phyloP scores from a whole-genome alignment of 1,139 yeast genomes.

The Candida labiduridarum region DNA sequence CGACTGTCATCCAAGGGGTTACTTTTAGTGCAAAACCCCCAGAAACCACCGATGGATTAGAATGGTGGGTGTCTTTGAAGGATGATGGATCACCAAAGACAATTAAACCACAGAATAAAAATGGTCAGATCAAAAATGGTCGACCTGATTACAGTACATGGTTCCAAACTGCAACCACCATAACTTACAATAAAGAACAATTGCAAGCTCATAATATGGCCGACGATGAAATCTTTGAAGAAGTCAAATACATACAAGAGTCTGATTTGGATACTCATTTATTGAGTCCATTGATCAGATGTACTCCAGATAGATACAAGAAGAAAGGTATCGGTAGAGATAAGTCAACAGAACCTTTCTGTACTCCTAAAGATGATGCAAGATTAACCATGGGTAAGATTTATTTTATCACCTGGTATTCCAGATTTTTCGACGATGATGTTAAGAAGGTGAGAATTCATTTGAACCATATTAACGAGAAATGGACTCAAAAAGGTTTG shows the following conservation, averaged over 20 bases:
- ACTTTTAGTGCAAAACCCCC: conserved; percentile 79
- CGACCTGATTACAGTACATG: conserved; percentile 76
- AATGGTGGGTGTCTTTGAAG: conserved; percentile 81
- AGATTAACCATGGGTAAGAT: conserved; percentile 59
- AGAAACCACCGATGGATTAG: conserved; percentile 62
- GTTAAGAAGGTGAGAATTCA: conserved; percentile 67
- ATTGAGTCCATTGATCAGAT: conserved; percentile 77
- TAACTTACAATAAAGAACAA: conserved; percentile 57
- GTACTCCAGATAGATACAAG: conserved; percentile 76
- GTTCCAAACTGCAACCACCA: conserved; percentile 70
- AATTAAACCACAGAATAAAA: conserved; percentile 69
- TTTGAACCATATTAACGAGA: conserved; percentile 64
- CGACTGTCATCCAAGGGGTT: conserved; percentile 80
- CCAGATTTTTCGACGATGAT: conserved; percentile 54
- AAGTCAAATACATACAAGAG: conserved; percentile 59
- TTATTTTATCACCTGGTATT: conserved; percentile 81
- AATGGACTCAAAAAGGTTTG: conserved; percentile 55
- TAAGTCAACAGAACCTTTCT: conserved; percentile 68
- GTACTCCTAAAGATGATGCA: conserved; percentile 70
- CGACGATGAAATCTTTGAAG: conserved; percentile 56
- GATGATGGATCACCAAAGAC: conserved; percentile 84
- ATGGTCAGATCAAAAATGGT: conserved; percentile 66
- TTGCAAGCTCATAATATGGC: conserved; percentile 72
- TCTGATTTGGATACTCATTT: conserved; percentile 63
- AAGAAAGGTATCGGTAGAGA: conserved; percentile 66